phyloP scores from a whole-genome alignment of 2,329 filamentous ascomycete genomes.

The Colletotrichum godetiae region DNA sequence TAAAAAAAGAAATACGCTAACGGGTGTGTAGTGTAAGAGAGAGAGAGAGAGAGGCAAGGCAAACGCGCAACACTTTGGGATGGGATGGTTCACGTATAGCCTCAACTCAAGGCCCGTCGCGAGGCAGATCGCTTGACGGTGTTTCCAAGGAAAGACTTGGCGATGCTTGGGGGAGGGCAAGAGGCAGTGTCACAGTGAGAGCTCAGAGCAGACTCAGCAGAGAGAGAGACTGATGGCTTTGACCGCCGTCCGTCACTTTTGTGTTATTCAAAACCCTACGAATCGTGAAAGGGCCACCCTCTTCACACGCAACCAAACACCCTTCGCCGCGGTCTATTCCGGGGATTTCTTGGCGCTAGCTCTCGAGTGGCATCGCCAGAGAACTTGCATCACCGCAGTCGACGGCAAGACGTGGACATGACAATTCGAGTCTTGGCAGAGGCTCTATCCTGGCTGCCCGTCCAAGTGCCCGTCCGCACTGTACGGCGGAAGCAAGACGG shows the following conservation, averaged over 20 bases:
- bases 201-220: too few relatives aligned
- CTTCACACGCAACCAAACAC: conserved; percentile 8
- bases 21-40: background rate
- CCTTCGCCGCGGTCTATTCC: conserved; percentile 30
- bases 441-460: conserved; percentile 10
- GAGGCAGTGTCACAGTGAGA: too few relatives aligned
- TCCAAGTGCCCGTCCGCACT: conserved; percentile 9
- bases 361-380: background rate
- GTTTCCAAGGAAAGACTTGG: conserved; percentile 33
- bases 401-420: conserved; percentile 33
- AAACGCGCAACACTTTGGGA: conserved; percentile 1
- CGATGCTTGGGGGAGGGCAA: conserved; percentile 4
- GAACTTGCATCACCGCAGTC: conserved; percentile 2
- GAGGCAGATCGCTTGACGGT: conserved; percentile 23
- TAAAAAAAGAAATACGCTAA: background rate
- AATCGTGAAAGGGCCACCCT: conserved; percentile 4
- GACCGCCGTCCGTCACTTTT: conserved; percentile 3
- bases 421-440: conserved; percentile 32
- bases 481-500: conserved; percentile 5
- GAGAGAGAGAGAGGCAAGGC: background rate
- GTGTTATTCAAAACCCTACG: too few relatives aligned
- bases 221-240: background rate
- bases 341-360: conserved; percentile 26
- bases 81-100: conserved; percentile 17
- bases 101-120: conserved; percentile 29